Evolutionary conservation across 192 early-diverging fungal genomes (phyloP).

Genomic region (Powellomyces hirtus): DNA sequence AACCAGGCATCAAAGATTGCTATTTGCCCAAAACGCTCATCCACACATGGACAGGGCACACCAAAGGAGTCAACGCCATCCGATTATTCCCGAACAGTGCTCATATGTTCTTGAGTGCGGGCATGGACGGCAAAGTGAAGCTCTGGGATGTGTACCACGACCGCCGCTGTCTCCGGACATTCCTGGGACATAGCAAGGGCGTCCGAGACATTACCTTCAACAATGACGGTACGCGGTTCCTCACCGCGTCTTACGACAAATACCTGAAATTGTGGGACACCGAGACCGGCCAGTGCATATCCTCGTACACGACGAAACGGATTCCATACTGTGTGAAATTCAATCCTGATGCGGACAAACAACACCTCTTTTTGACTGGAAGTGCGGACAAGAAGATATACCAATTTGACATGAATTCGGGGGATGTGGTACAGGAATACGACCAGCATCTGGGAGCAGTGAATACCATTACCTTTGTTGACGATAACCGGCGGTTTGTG

Average conservation of each 20-base stretch:
- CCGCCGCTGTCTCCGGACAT: constrained; percentile 80
- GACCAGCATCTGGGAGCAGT: constrained; percentile 96
- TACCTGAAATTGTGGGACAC: constrained; percentile 98
- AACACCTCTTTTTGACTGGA: constrained; percentile 87
- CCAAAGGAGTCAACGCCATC: constrained; percentile 87
- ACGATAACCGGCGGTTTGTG: constrained; percentile 90
- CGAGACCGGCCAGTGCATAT: constrained; percentile 90
- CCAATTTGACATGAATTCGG: constrained; percentile 82
- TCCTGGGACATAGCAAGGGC: constrained; percentile 87
- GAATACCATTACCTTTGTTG: constrained; percentile 96
- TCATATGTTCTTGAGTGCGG: constrained; percentile 83
- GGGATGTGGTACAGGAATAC: constrained; percentile 89
- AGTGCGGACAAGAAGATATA: constrained; percentile 91
- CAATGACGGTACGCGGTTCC: constrained; percentile 79
- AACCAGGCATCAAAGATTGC: constrained; percentile 72
- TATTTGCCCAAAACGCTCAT: constrained; percentile 83
- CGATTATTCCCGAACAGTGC: constrained; percentile 87
- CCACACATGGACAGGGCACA: constrained; percentile 92
- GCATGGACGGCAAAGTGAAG: constrained; percentile 96
- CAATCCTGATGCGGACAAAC: constrained; percentile 85
- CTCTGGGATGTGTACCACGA: constrained; percentile 95
- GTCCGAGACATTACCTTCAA: constrained; percentile 91
- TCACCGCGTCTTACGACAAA: constrained; percentile 88
- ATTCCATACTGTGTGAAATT: constrained; percentile 88
- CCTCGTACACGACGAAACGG: constrained; percentile 69